Evolutionary conservation across 768 basidiomycete genomes (phyloP).

Genomic region (Tricholoma bakamatsutake): DNA sequence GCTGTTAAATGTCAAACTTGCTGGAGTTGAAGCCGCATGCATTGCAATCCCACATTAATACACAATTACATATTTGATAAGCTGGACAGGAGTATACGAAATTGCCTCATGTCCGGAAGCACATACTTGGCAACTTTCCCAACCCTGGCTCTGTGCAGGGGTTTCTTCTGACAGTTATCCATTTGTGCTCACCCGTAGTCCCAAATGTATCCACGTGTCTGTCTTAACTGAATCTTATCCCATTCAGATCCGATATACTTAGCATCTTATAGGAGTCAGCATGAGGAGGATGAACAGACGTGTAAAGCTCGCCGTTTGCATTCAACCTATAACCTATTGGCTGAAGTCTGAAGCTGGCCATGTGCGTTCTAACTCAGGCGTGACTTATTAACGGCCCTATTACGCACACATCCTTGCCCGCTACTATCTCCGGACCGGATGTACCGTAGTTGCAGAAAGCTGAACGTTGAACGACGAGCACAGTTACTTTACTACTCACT

Average conservation of each 20-base stretch:
- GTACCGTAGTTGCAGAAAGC: background rate
- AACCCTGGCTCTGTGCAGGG: background rate
- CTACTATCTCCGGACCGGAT: background rate
- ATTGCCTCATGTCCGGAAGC: background rate
- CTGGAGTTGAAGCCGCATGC: background rate
- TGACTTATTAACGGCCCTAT: no score
- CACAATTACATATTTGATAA: background rate
- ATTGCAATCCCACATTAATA: background rate
- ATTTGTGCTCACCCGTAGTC: background rate
- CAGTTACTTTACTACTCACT: no score
- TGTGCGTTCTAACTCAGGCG: no score
- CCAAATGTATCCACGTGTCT: background rate
- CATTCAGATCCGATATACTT: background rate
- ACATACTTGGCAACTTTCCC: background rate
- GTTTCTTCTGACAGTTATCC: background rate
- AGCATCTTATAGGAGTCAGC: background rate
- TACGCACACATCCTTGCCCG: no score
- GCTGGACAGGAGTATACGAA: background rate
- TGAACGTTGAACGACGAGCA: no score
- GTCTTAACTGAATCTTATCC: background rate
- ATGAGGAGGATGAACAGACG: background rate
- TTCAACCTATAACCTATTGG: no score
- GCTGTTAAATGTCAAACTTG: background rate
- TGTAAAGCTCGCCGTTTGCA: no score
- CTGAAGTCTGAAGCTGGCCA: no score